These are phyloP conservation scores for Diospyros kaki DNA, from an alignment of 148 eudicot species.

Conservation along the genomic window DNA sequence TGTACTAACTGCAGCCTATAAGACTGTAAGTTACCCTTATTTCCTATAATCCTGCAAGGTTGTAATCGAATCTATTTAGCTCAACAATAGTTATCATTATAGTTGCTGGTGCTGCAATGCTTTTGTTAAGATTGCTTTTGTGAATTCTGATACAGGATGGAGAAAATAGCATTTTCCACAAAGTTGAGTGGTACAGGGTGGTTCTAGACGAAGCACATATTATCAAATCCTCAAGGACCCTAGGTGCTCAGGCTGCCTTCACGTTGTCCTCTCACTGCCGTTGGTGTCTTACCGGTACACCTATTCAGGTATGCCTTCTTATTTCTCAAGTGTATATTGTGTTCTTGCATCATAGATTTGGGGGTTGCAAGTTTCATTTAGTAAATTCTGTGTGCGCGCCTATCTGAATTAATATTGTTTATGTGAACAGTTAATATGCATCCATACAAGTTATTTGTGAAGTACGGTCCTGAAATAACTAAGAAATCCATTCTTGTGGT, in stretches of 20 bases:
- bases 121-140: not conserved
- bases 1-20: constrained; percentile 43
- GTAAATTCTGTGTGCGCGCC: not conserved
- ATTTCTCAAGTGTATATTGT: not conserved
- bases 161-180: constrained; percentile 45
- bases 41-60: not conserved
- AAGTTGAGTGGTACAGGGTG: constrained; percentile 53
- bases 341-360: not conserved
- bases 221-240: constrained; percentile 53
- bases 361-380: not conserved
- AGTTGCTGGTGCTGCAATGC: not conserved
- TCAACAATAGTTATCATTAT: not conserved
- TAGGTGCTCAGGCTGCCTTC: constrained; percentile 52
- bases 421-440: not conserved
- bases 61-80: not conserved
- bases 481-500: not conserved
- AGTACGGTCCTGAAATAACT: not conserved
- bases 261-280: constrained; percentile 50
- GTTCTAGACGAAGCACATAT: constrained; percentile 75
- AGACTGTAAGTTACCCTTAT: constrained; percentile 28
- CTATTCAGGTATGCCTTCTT: constrained; percentile 48
- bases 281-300: constrained; percentile 77
- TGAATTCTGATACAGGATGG: constrained; percentile 26
- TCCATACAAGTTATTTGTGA: not conserved
- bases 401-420: not conserved